Evolutionary conservation across 2,329 filamentous ascomycete genomes (phyloP).

Genomic region (Cytospora paraplurivora): DNA sequence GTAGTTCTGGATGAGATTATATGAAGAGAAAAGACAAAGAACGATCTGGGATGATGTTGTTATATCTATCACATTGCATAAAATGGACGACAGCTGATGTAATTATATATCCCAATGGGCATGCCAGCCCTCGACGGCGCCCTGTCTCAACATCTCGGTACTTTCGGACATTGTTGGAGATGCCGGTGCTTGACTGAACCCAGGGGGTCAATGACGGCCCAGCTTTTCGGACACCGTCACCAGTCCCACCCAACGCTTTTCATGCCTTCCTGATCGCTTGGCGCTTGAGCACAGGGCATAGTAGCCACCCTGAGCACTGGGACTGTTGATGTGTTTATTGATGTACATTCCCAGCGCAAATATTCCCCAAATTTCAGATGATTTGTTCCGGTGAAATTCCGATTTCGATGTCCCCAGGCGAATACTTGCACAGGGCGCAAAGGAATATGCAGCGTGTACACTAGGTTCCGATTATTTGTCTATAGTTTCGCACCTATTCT

Average conservation of each 20-base stretch:
- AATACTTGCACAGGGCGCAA: too few relatives aligned
- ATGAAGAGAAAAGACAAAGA: background rate
- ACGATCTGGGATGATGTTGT: background rate
- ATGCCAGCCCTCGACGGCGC: background rate
- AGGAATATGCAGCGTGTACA: too few relatives aligned
- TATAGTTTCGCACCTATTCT: too few relatives aligned
- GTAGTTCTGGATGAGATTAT: background rate
- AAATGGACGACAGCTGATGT: background rate
- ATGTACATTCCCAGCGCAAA: too few relatives aligned
- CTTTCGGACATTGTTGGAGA: constrained; percentile 28
- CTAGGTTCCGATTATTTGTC: too few relatives aligned
- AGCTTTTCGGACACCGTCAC: constrained; percentile 18
- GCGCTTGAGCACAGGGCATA: background rate
- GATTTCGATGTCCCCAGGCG: too few relatives aligned
- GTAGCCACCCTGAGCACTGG: background rate
- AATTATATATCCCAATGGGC: constrained; percentile 19
- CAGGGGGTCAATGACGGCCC: background rate
- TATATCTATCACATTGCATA: background rate
- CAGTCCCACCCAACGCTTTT: constrained; percentile 4
- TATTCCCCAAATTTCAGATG: too few relatives aligned
- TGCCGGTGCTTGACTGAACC: constrained; percentile 15
- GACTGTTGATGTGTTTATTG: too few relatives aligned
- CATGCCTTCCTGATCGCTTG: background rate
- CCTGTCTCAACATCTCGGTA: constrained; percentile 3
- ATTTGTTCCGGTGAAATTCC: too few relatives aligned